Base-by-base conservation (phyloP, 352 stramenopile species). In the Phytopythium montanum region DNA sequence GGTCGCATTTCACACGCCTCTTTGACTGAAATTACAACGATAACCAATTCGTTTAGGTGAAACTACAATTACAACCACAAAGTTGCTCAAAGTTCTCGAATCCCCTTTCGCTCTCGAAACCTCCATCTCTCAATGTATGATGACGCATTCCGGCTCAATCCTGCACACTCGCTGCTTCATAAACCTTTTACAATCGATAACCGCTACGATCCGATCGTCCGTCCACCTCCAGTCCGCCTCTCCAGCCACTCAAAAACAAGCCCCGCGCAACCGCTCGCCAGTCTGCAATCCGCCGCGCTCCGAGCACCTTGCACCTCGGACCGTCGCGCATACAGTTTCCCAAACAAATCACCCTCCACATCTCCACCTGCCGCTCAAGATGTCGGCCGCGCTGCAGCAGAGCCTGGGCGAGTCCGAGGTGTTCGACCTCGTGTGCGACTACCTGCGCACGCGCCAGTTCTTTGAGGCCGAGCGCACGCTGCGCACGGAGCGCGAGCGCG, bases 401-500 rank as follows among this genome's bases (percentile, higher is more conserved):
- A 89, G 69, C 53, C 63, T 94, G 10, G 85, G 85, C 49, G 85
- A 94, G 61, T 80, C 83, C 4, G 85, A 94, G 69, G 85, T 94
- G 19, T 94, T 94, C 57, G 85, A 94, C 61, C 81, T 94, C 56
- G 85, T 94, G 13, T 94, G 85, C 64, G 85, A 94, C 68, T 94
- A 94, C 68, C 68, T 94, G 54, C 85, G 85, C 61, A 93, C 85
- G 50, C 83, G 85, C 21, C 82, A 94, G 69, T 94, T 94, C 70
- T 94, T 92, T 60, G 69, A 93, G 49, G 85, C 85, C 10, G 85
- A 94, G 62, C 69, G 76, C 31, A 87, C 81, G 54, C 58, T 94
- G 50, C 79, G 85, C 48, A 81, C 70, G 1, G 85, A 94, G 68
- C 82, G 85, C 38, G 77, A 87, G 48, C 74, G 75, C 38, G 70